Conservation (phyloP, 2,329 filamentous ascomycete species). For the Colletotrichum liaoningense region DNA sequence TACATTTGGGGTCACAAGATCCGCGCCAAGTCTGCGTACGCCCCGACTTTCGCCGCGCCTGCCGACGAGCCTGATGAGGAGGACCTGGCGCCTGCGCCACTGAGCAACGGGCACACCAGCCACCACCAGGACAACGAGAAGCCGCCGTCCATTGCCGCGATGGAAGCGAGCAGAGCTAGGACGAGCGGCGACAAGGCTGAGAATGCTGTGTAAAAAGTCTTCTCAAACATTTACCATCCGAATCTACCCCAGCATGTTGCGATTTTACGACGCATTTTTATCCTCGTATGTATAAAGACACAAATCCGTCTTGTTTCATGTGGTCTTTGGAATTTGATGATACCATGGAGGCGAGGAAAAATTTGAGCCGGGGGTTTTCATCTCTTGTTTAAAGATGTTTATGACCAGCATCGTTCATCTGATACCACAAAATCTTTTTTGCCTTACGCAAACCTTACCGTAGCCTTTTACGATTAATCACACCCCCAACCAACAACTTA, state of each 20-base stretch:
- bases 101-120: slow-evolving; percentile 15
- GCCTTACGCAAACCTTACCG: not conserved
- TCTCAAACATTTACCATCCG: not conserved
- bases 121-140: slow-evolving; percentile 43
- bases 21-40: slow-evolving; percentile 65
- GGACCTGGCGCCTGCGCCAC: slow-evolving; percentile 18
- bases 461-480: not conserved
- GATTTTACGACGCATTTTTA: too few species aligned
- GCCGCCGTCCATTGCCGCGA: slow-evolving; percentile 46
- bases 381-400: not conserved
- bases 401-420: slow-evolving; percentile 4
- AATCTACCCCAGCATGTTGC: not conserved
- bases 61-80: slow-evolving; percentile 55
- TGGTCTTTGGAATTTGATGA: slow-evolving; percentile 1
- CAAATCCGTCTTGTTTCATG: not conserved
- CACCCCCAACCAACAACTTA: not conserved
- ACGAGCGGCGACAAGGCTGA: slow-evolving; percentile 43
- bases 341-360: not conserved
- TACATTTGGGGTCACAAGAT: slow-evolving; percentile 70
- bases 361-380: not conserved
- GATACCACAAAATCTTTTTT: not conserved
- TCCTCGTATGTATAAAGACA: not conserved
- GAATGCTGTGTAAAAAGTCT: slow-evolving; percentile 36
- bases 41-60: slow-evolving; percentile 55
- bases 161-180: slow-evolving; percentile 48